Evolutionary conservation across 2,329 filamentous ascomycete species (phyloP).

Genomic region (Diplodia scrobiculata): DNA sequence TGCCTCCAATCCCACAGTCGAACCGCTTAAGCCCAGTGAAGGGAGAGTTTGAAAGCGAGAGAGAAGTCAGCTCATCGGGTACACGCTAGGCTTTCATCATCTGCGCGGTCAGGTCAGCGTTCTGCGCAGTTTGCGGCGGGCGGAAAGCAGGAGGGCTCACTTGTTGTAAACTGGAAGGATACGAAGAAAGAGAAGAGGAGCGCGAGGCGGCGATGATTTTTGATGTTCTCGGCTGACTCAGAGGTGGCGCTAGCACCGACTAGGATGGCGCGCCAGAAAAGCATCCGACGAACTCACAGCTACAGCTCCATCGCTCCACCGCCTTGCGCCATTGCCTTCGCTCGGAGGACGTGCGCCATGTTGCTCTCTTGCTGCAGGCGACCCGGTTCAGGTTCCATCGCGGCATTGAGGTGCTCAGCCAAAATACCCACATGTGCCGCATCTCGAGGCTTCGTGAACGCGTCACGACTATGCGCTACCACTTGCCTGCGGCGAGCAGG

Average conservation of each 20-base stretch:
- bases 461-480: neutral
- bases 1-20: constrained; percentile 66
- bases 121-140: constrained; percentile 33
- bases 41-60: constrained; percentile 78
- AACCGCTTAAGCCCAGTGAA: constrained; percentile 87
- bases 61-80: constrained; percentile 78
- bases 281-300: neutral
- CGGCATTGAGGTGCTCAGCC: neutral
- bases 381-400: neutral
- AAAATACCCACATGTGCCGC: neutral
- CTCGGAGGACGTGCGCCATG: neutral
- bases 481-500: neutral
- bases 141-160: constrained; percentile 60
- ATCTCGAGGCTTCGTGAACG: neutral
- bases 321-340: neutral
- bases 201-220: constrained; percentile 6
- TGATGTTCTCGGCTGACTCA: constrained; percentile 12
- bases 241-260: constrained; percentile 15
- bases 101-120: constrained; percentile 53
- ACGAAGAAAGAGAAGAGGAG: constrained; percentile 54
- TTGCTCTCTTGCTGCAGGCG: constrained; percentile 2
- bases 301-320: neutral
- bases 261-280: constrained; percentile 29
- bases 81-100: constrained; percentile 99
- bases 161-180: constrained; percentile 99